Conservation (phyloP, 371 early-diverging fungal species). For the Zychaea mexicana region DNA sequence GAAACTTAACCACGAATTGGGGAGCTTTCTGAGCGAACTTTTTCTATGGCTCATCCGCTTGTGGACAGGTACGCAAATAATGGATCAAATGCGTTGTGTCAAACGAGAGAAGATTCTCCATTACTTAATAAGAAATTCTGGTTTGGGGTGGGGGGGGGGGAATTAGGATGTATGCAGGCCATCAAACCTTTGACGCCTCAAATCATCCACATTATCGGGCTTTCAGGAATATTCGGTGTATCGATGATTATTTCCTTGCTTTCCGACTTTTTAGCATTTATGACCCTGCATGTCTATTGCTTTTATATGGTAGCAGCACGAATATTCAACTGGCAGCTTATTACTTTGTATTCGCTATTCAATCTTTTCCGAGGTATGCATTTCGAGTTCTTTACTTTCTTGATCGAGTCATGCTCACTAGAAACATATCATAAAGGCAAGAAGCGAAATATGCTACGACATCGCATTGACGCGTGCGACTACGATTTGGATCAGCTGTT, state of each 20-base stretch:
- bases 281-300: slow-evolving; percentile 89
- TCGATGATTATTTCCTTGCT: slow-evolving; percentile 83
- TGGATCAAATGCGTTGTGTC: not conserved
- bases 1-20: slow-evolving; percentile 91
- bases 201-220: slow-evolving; percentile 74
- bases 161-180: slow-evolving; percentile 51
- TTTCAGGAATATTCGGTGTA: slow-evolving; percentile 82
- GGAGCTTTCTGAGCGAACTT: slow-evolving; percentile 88
- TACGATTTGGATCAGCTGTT: slow-evolving; percentile 95
- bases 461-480: slow-evolving; percentile 93
- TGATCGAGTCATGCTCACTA: too few relatives aligned
- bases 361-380: slow-evolving; percentile 87
- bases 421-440: too few relatives aligned
- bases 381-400: not conserved
- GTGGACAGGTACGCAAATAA: slow-evolving; percentile 71
- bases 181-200: slow-evolving; percentile 62
- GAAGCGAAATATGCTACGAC: slow-evolving; percentile 86
- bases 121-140: too few relatives aligned
- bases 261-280: slow-evolving; percentile 81
- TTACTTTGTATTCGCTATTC: slow-evolving; percentile 81
- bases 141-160: too few relatives aligned
- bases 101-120: too few relatives aligned
- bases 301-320: slow-evolving; percentile 93
- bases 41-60: slow-evolving; percentile 90
- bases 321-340: slow-evolving; percentile 91